Evolutionary conservation across 2,329 filamentous ascomycete genomes (phyloP).

Genomic region (Pyrenophora tritici-repentis): DNA sequence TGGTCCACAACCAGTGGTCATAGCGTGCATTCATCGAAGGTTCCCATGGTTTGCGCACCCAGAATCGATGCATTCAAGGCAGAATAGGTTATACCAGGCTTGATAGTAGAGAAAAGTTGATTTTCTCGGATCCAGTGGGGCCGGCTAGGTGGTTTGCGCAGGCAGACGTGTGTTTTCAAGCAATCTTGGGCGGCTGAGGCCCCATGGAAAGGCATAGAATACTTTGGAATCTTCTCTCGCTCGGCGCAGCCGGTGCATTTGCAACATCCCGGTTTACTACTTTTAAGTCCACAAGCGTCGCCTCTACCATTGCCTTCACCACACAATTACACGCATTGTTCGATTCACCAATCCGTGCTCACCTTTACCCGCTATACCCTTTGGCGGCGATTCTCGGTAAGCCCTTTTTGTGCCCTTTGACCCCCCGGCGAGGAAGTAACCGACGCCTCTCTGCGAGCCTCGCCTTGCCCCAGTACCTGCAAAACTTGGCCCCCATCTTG

Average conservation of each 20-base stretch:
- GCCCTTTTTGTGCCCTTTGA: slow-evolving; percentile 14
- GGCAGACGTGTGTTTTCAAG: slow-evolving; percentile 2
- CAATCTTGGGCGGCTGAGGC: slow-evolving; percentile 33
- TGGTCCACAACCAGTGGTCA: neutral
- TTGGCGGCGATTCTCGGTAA: slow-evolving; percentile 24
- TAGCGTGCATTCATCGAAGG: slow-evolving; percentile 9
- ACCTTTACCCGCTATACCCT: neutral
- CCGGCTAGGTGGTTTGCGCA: slow-evolving; percentile 3
- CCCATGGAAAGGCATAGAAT: slow-evolving; percentile 44
- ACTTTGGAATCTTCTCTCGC: slow-evolving; percentile 42
- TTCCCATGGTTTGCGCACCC: slow-evolving; percentile 10
- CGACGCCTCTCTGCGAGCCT: slow-evolving; percentile 23
- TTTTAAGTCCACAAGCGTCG: slow-evolving; percentile 40
- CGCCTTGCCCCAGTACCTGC: slow-evolving; percentile 18
- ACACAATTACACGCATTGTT: slow-evolving; percentile 16
- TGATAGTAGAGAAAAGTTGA: neutral
- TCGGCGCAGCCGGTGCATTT: slow-evolving; percentile 42
- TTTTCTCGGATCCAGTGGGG: neutral
- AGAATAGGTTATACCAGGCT: neutral
- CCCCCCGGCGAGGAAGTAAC: slow-evolving; percentile 8
- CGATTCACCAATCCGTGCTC: slow-evolving; percentile 16
- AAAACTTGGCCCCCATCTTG: slow-evolving; percentile 15
- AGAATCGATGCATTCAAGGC: neutral
- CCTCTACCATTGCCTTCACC: slow-evolving; percentile 19
- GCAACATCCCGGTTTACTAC: slow-evolving; percentile 38